Percentiles rank a stretch among this genome's conserved stretches.
Evolutionary conservation across 2,329 filamentous ascomycete genomes (phyloP).

Genomic region (Beauveria varroae): DNA sequence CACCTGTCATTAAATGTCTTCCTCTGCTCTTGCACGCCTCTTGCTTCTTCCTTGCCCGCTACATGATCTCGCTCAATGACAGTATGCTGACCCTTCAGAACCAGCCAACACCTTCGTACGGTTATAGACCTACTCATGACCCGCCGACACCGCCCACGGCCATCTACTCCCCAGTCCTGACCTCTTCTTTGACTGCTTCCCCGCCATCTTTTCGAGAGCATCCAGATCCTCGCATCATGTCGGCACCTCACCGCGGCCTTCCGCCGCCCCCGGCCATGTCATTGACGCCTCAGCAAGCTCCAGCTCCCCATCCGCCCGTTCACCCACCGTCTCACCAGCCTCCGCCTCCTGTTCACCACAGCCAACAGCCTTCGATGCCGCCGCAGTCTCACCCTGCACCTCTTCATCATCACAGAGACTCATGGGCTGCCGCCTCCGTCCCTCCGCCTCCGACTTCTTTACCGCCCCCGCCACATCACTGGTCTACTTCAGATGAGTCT

Average conservation of each 20-base stretch:
- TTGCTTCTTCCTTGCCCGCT: neutral
- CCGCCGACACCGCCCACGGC: slow-evolving; percentile 41
- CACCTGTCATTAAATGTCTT: neutral
- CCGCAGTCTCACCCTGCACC: slow-evolving; percentile 13
- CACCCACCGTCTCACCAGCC: slow-evolving; percentile 7
- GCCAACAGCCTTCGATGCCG: slow-evolving; percentile 18
- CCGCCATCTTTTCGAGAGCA: slow-evolving; percentile 29
- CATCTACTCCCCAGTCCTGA: slow-evolving; percentile 39
- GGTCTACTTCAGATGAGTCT: slow-evolving; percentile 60
- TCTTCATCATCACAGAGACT: slow-evolving; percentile 27
- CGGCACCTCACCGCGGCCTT: slow-evolving; percentile 54
- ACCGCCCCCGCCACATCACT: slow-evolving; percentile 57
- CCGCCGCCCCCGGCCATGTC: slow-evolving; percentile 54
- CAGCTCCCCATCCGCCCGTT: slow-evolving; percentile 4
- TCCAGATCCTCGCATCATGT: slow-evolving; percentile 47
- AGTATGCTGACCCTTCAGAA: slow-evolving; percentile 48
- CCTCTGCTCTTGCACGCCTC: neutral
- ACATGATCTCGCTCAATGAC: slow-evolving; percentile 9
- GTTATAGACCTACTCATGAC: slow-evolving; percentile 45
- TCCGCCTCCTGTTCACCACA: slow-evolving; percentile 12
- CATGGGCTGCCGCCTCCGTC: slow-evolving; percentile 21
- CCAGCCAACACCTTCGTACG: slow-evolving; percentile 34
- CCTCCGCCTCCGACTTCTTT: slow-evolving; percentile 43
- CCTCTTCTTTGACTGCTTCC: neutral
- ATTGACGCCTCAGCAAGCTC: slow-evolving; percentile 35